Evolutionary conservation across 2,329 filamentous ascomycete species (phyloP).

Genomic region (Stagonosporopsis cucurbitacearum): DNA sequence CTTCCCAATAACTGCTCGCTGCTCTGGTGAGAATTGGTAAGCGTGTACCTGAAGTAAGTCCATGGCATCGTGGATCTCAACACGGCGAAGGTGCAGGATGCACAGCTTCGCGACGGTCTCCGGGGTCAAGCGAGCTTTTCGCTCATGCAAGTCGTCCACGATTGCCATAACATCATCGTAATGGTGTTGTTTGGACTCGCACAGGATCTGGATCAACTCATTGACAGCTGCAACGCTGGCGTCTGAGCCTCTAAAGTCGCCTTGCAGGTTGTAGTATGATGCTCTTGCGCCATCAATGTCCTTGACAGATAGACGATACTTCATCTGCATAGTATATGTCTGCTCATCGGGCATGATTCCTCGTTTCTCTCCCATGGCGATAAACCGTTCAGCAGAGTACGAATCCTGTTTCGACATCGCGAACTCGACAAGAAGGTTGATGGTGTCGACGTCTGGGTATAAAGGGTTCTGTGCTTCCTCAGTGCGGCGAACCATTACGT

Average conservation of each 20-base stretch:
- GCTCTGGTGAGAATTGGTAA: constrained; percentile 71
- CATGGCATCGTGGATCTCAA: constrained; percentile 79
- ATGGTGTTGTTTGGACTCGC: constrained; percentile 64
- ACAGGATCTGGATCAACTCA: constrained; percentile 73
- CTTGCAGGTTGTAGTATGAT: constrained; percentile 69
- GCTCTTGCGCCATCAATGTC: constrained; percentile 74
- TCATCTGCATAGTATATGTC: constrained; percentile 77
- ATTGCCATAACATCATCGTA: constrained; percentile 76
- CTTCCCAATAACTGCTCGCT: constrained; percentile 70
- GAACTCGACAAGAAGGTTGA: constrained; percentile 77
- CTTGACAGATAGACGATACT: constrained; percentile 74
- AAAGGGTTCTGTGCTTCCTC: constrained; percentile 54
- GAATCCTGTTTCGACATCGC: constrained; percentile 74
- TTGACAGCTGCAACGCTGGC: constrained; percentile 72
- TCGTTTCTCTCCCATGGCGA: constrained; percentile 69
- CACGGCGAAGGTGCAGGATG: constrained; percentile 73
- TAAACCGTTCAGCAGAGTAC: constrained; percentile 75
- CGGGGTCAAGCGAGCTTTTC: constrained; percentile 71
- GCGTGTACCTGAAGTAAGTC: constrained; percentile 81
- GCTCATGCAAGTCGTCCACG: constrained; percentile 74
- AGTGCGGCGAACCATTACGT: constrained; percentile 65
- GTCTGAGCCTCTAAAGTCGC: constrained; percentile 61
- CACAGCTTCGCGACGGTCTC: constrained; percentile 77
- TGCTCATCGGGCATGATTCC: constrained; percentile 70
- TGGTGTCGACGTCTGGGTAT: constrained; percentile 69